Base-by-base conservation (phyloP, 225 moss, liverwort and hornwort genomes). In the Asterella californica region DNA sequence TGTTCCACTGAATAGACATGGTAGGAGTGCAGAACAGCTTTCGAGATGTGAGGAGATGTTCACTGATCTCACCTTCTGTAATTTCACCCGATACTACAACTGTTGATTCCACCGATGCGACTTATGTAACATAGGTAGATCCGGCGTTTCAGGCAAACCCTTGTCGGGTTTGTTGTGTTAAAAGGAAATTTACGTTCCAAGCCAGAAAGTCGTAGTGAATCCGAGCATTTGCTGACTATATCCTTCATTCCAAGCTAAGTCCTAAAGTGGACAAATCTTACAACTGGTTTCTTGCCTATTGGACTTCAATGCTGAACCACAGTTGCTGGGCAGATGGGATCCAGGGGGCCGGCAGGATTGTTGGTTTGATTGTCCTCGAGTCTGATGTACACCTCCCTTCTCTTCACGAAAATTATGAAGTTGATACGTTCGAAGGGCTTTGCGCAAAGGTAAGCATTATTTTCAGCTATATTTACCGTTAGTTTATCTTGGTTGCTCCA, bases 361-460 rank as follows among this genome's bases (percentile, higher is more conserved):
- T 84, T 79, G 88, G 88, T 52, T 76, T 86, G 62, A 80, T 88
- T 52, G 83, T 83, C 30, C 61, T 88, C 6, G 83, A 81, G 34
- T 76, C 67, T 57, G 84, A 83, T 37, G 80, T 88, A 25, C 67
- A 88, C 71, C 59, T 88, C 65, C 85, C 83, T 17, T 82, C 86
- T 53, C 86, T 88, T 42, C 84, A 86, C 74, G 72, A 82, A 42
- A 88, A 88, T 72, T 88, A 85, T 52, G 84, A 86, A 50, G 62
- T 88, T 27, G 88, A 88, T 36, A 63, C 77, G 72, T 88, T 86
- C 70, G 88, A 88, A 76, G 84, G 85, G 30, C 78, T 88, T 63
- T 80, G 79, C 79, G 34, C 86, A 49, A 84, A 84, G 88, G 88
- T 88, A 86, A 72, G 37, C 10, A 49, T 67, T 46, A 30, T 53